Base-by-base conservation (phyloP, 495 filamentous ascomycete species). In the Penicillium flavigenum region DNA sequence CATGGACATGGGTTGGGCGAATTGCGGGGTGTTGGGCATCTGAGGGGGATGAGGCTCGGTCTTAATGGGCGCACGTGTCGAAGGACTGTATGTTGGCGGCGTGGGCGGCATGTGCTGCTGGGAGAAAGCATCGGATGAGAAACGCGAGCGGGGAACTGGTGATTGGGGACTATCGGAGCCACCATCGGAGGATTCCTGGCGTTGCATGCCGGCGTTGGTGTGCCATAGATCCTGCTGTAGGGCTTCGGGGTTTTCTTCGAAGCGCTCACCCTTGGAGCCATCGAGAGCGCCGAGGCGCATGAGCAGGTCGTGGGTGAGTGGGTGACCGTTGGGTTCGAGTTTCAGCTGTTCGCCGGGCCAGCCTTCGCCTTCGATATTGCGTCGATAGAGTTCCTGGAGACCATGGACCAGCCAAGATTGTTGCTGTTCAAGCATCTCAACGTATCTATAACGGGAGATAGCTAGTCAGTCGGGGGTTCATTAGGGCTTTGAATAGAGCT, bases 371-470 rank as follows among this genome's bases (percentile, higher is more conserved):
- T 72, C 74, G 29, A 69, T 67, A 22, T 78, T 61, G 31, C 80
- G 81, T 50, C 73, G 73, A 63, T 87, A 88, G 34, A 86, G 63
- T 68, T 86, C 80, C 60, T 84, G 82, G 1, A 87, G 72, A 27
- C 78, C 84, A 42, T 83, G 68, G 47, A 87, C 83, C 3, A 88
- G 74, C 71, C 86, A 86, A 10, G 69, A 63, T 70, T 87, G 84
- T 72, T 88, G 84, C 60, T 86, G 83, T 60, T 88, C 85, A n/a
- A 88, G 80, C 81, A 87, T 86, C 62, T 88, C 85, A 34, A 87
- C 84, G 57, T 87, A 87, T 63, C 84, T 87, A 47, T 32, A 17
- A 24, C 4, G 20, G 29, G 42, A 38, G 61, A 46, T 8, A 1
- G 10, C 4, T 24, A 8, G 47, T 65, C 39, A 61, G 62, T 49